Conservation (phyloP, 768 basidiomycete species). For the Leccinellum rugosiceps region DNA sequence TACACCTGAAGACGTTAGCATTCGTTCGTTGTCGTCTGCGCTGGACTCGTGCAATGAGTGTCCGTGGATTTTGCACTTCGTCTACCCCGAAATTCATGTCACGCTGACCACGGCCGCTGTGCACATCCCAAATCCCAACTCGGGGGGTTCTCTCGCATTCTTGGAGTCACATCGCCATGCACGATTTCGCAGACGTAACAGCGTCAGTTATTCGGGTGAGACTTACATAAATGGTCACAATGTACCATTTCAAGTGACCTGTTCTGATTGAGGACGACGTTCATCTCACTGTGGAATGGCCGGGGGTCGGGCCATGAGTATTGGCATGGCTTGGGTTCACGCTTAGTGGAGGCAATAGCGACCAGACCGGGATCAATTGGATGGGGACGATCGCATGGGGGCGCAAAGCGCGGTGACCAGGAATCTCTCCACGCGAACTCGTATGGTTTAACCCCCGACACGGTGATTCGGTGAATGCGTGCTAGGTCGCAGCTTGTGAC, state of each 20-base stretch:
- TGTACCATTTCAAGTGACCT: constrained; percentile 23
- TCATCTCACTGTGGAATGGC: constrained; percentile 49
- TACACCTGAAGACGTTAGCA: constrained; percentile 49
- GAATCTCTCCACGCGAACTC: constrained; percentile 59
- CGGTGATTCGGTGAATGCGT: constrained; percentile 39
- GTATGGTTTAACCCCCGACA: constrained; percentile 56
- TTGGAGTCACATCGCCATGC: constrained; percentile 60
- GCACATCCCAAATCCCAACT: constrained; percentile 47
- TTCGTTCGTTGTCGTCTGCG: constrained; percentile 47
- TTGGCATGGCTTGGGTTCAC: constrained; percentile 57
- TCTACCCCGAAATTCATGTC: not conserved
- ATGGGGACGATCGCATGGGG: constrained; percentile 8
- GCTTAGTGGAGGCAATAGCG: constrained; percentile 49
- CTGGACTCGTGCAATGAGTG: constrained; percentile 2
- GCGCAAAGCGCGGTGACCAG: constrained; percentile 28
- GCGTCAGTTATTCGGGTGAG: constrained; percentile 14
- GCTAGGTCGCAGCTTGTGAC: constrained; percentile 5
- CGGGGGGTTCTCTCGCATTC: constrained; percentile 55
- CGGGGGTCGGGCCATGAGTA: constrained; percentile 54
- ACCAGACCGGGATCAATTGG: not conserved
- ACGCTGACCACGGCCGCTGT: constrained; percentile 62
- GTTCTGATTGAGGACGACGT: constrained; percentile 66
- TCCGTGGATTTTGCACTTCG: not conserved
- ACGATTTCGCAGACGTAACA: constrained; percentile 42
- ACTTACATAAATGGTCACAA: constrained; percentile 36